Conservation (phyloP, 768 basidiomycete species). For the Hypholoma sublateritium region DNA sequence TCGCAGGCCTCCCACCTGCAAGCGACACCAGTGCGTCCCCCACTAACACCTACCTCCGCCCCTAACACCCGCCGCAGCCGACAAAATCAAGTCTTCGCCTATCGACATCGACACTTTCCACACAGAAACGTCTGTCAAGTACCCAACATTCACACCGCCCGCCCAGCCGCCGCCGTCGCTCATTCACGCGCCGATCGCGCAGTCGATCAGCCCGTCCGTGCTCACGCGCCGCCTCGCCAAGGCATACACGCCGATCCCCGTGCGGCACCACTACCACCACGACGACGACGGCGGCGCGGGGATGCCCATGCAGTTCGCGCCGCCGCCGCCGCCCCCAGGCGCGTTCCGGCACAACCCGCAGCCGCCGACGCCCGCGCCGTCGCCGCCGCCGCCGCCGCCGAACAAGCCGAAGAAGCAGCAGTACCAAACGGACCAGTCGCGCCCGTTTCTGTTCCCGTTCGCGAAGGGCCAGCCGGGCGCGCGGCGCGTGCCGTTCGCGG, state of each 20-base stretch:
- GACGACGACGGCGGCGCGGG: slow-evolving; percentile 58
- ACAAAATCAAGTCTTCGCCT: slow-evolving; percentile 86
- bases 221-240: slow-evolving; percentile 75
- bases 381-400: slow-evolving; percentile 71
- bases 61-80: slow-evolving; percentile 32
- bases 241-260: slow-evolving; percentile 89
- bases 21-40: slow-evolving; percentile 37
- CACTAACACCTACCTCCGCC: neutral
- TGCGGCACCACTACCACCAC: slow-evolving; percentile 93
- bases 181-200: slow-evolving; percentile 32
- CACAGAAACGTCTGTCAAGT: slow-evolving; percentile 91
- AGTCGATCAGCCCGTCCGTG: slow-evolving; percentile 32
- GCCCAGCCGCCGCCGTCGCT: slow-evolving; percentile 36
- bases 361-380: slow-evolving; percentile 87
- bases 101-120: slow-evolving; percentile 89
- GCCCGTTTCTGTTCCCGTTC: slow-evolving; percentile 96
- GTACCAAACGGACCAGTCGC: slow-evolving; percentile 93
- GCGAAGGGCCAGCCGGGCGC: slow-evolving; percentile 58
- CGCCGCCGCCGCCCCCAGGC: slow-evolving; percentile 19
- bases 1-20: slow-evolving; percentile 71
- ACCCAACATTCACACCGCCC: slow-evolving; percentile 86
- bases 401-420: slow-evolving; percentile 98
- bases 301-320: slow-evolving; percentile 32
- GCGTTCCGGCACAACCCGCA: slow-evolving; percentile 50
- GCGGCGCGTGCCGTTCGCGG: slow-evolving; percentile 88